These are phyloP conservation scores for Helotiales sp. DNA, from an alignment of 2,329 filamentous ascomycete species.

Conservation along the genomic window DNA sequence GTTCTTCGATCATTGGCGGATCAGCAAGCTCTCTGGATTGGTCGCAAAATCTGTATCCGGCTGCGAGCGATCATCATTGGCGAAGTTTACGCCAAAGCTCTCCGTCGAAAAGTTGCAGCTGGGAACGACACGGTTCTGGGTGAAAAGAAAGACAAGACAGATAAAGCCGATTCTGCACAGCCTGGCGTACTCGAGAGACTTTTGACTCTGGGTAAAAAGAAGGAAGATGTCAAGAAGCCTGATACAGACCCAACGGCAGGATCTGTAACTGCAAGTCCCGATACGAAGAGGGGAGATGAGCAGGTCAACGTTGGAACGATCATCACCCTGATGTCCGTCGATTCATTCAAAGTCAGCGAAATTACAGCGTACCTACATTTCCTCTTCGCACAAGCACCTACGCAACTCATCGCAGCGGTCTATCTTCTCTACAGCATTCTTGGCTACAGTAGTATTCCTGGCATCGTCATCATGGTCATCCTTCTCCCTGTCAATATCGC, in stretches of 20 bases:
- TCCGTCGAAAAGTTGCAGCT: slow-evolving; percentile 86
- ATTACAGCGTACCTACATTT: slow-evolving; percentile 95
- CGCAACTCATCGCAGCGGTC: slow-evolving; percentile 83
- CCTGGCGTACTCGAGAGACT: slow-evolving; percentile 53
- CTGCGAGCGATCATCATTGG: slow-evolving; percentile 94
- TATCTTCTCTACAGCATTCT: slow-evolving; percentile 86
- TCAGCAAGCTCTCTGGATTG: slow-evolving; percentile 88
- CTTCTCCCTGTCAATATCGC: slow-evolving; percentile 89
- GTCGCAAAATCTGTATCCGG: slow-evolving; percentile 91
- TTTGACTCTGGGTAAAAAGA: slow-evolving; percentile 57
- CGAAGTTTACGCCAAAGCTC: slow-evolving; percentile 94
- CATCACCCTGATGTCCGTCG: slow-evolving; percentile 99
- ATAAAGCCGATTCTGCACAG: slow-evolving; percentile 52
- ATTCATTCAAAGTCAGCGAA: slow-evolving; percentile 98
- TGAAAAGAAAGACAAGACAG: slow-evolving; percentile 50
- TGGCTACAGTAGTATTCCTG: slow-evolving; percentile 90
- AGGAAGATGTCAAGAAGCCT: slow-evolving; percentile 51
- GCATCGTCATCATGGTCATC: slow-evolving; percentile 86
- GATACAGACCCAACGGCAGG: slow-evolving; percentile 26
- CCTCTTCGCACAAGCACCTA: slow-evolving; percentile 87
- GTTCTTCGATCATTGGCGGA: slow-evolving; percentile 81
- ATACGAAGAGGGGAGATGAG: slow-evolving; percentile 55
- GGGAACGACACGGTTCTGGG: slow-evolving; percentile 76
- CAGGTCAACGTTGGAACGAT: slow-evolving; percentile 97
- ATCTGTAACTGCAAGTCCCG: slow-evolving; percentile 16